These are phyloP conservation scores for barrel medic (Medicago truncatula) DNA, from an alignment of 306 rosid species.

Conservation along the genomic window MtrunA17r5.0-ANR NC_053044.1:48860501-48861000, in stretches of 20 bases:
- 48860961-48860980: too few species aligned
- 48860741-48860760: not conserved
- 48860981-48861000: too few species aligned
- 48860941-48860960: not conserved
- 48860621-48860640: not conserved
- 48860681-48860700: not conserved
- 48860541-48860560: constrained; percentile 39
- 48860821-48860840: constrained; percentile 36
- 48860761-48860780: constrained; percentile 2
- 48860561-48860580: constrained; percentile 21
- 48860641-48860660: not conserved
- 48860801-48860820: constrained; percentile 8
- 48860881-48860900: too few species aligned
- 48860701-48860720: not conserved
- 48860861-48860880: too few species aligned
- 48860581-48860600: constrained; percentile 37
- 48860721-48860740: not conserved
- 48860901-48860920: too few species aligned
- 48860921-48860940: not conserved
- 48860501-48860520: constrained; percentile 33
- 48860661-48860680: not conserved
- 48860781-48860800: constrained; percentile 20
- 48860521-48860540: constrained; percentile 41
- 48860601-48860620: not conserved
- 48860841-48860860: too few species aligned